These are phyloP conservation scores for Thuidium tamariscinum DNA, from an alignment of 225 moss, liverwort and hornwort genomes.

Conservation along the genomic window DNA sequence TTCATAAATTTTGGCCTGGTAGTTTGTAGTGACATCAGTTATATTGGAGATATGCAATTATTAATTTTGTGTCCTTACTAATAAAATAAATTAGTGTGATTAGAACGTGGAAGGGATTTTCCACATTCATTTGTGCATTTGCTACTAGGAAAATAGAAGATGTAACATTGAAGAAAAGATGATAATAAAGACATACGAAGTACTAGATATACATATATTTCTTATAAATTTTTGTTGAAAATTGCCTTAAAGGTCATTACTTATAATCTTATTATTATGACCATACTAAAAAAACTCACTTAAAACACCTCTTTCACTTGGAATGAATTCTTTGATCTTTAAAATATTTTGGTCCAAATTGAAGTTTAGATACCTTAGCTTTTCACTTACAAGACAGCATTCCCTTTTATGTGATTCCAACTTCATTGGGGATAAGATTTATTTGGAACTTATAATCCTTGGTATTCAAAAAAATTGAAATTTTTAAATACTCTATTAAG, in stretches of 20 bases:
- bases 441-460: background rate
- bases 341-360: background rate
- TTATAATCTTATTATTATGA: too few relatives aligned
- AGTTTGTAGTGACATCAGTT: background rate
- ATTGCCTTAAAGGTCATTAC: too few relatives aligned
- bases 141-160: background rate
- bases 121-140: too few relatives aligned
- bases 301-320: too few relatives aligned
- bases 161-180: background rate
- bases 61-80: rapidly evolving
- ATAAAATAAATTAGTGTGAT: background rate
- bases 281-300: too few relatives aligned
- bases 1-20: background rate
- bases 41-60: rapidly evolving
- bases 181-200: rapidly evolving
- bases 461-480: background rate
- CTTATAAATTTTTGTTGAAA: too few relatives aligned
- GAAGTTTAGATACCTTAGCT: too few relatives aligned
- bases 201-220: too few relatives aligned
- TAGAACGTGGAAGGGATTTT: rapidly evolving
- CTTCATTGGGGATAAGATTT: rapidly evolving
- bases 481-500: rapidly evolving
- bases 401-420: background rate
- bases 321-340: background rate
- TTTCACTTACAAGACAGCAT: background rate